These are phyloP conservation scores for Beauveria sp. DNA, from an alignment of 2,329 filamentous ascomycete genomes.

Conservation along the genomic window DNA sequence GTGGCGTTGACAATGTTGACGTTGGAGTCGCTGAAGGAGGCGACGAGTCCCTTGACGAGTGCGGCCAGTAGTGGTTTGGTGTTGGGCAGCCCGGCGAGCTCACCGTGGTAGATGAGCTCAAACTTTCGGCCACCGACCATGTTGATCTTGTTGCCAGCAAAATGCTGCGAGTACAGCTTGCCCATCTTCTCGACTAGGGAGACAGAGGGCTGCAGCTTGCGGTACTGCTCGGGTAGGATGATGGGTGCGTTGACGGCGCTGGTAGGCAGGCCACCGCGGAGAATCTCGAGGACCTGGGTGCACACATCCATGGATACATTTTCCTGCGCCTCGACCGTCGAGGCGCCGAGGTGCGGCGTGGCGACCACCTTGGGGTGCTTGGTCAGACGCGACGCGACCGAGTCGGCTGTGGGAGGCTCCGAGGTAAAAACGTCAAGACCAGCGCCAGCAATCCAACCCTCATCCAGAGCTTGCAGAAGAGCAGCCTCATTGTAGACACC, in stretches of 20 bases:
- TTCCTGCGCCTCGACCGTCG: constrained; percentile 75
- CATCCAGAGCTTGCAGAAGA: constrained; percentile 61
- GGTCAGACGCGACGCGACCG: constrained; percentile 55
- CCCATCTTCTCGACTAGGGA: constrained; percentile 73
- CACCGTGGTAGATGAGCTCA: constrained; percentile 70
- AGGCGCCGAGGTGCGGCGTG: constrained; percentile 74
- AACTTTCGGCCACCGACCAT: constrained; percentile 58
- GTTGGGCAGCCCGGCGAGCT: constrained; percentile 62
- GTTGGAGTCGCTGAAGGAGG: constrained; percentile 58
- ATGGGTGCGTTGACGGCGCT: constrained; percentile 75
- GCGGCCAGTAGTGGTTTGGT: constrained; percentile 75
- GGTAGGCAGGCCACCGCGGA: constrained; percentile 65
- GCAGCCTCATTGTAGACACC: constrained; percentile 74
- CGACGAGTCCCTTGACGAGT: constrained; percentile 67
- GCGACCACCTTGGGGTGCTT: constrained; percentile 65
- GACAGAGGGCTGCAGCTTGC: constrained; percentile 70
- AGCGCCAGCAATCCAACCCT: constrained; percentile 65
- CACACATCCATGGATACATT: constrained; percentile 80
- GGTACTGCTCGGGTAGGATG: constrained; percentile 73
- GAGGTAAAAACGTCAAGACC: constrained; percentile 74
- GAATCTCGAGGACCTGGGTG: constrained; percentile 67
- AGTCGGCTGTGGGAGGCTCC: constrained; percentile 54
- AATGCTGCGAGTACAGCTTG: constrained; percentile 72
- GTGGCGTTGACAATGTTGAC: constrained; percentile 80
- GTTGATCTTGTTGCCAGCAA: constrained; percentile 34